Percentiles rank a stretch among this genome's conserved stretches.
These are phyloP conservation scores for Pleurotus eryngii DNA, from an alignment of 768 basidiomycete species.

Conservation along the genomic window DNA sequence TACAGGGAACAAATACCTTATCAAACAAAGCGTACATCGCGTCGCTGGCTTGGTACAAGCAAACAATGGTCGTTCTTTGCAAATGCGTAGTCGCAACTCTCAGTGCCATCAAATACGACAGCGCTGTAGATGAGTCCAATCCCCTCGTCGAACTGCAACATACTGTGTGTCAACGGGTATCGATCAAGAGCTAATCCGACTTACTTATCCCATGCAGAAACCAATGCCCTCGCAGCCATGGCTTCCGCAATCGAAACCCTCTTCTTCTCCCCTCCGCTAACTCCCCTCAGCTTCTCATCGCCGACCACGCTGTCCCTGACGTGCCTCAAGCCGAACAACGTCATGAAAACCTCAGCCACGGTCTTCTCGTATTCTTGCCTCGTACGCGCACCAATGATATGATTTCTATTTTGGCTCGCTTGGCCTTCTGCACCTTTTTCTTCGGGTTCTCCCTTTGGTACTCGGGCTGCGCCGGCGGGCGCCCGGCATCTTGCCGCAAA, in stretches of 20 bases:
- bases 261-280: slow-evolving; percentile 77
- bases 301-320: slow-evolving; percentile 73
- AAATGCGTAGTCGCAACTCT: slow-evolving; percentile 49
- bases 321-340: slow-evolving; percentile 75
- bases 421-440: not conserved
- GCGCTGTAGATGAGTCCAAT: slow-evolving; percentile 52
- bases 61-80: slow-evolving; percentile 47
- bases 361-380: slow-evolving; percentile 41
- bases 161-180: slow-evolving; percentile 10
- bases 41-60: slow-evolving; percentile 57
- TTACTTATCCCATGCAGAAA: slow-evolving; percentile 79
- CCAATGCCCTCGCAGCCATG: slow-evolving; percentile 54
- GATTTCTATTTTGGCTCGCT: slow-evolving; percentile 26
- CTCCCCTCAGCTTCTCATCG: slow-evolving; percentile 50
- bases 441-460: not conserved
- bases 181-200: slow-evolving; percentile 11
- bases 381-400: slow-evolving; percentile 18
- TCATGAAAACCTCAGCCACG: slow-evolving; percentile 56
- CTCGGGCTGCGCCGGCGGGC: not conserved
- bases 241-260: slow-evolving; percentile 77
- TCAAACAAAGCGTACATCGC: slow-evolving; percentile 52
- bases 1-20: slow-evolving; percentile 31
- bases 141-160: slow-evolving; percentile 45
- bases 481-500: slow-evolving; percentile 4
- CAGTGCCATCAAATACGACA: slow-evolving; percentile 60